These are phyloP conservation scores for Russula brevipes DNA, from an alignment of 768 basidiomycete species.

Conservation along the genomic window DNA sequence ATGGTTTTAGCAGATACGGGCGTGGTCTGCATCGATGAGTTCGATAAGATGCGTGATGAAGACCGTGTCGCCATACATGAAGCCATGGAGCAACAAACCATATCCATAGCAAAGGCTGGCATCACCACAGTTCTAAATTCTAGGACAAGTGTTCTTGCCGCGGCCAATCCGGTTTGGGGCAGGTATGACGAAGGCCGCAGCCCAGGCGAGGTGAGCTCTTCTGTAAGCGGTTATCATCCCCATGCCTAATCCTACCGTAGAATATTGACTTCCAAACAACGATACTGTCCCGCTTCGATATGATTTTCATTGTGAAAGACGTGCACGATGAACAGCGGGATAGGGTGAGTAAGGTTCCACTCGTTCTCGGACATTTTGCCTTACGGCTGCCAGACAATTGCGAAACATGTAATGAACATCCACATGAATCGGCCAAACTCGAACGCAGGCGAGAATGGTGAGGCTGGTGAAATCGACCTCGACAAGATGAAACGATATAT, in stretches of 20 bases:
- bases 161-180: constrained; percentile 97
- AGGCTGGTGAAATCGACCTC: constrained; percentile 85
- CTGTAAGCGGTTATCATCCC: not conserved
- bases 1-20: constrained; percentile 99
- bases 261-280: constrained; percentile 99
- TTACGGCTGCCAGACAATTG: constrained; percentile 67
- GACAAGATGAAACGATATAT: constrained; percentile 99
- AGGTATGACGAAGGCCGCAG: constrained; percentile 95
- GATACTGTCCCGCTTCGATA: constrained; percentile 96
- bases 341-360: constrained; percentile 46
- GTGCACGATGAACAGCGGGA: constrained; percentile 95
- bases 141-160: constrained; percentile 90
- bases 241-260: constrained; percentile 32
- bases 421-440: constrained; percentile 90
- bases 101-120: constrained; percentile 98
- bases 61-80: constrained; percentile 99
- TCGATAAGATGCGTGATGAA: constrained; percentile 99
- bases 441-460: constrained; percentile 53
- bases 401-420: constrained; percentile 96
- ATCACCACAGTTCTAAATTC: constrained; percentile 98
- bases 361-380: not conserved
- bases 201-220: constrained; percentile 72
- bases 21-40: constrained; percentile 98
- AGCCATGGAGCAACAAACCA: constrained; percentile 99
- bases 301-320: constrained; percentile 99